Evolutionary conservation across 148 eudicot genomes (phyloP).

Genomic region (Pouteria glomerata): DNA sequence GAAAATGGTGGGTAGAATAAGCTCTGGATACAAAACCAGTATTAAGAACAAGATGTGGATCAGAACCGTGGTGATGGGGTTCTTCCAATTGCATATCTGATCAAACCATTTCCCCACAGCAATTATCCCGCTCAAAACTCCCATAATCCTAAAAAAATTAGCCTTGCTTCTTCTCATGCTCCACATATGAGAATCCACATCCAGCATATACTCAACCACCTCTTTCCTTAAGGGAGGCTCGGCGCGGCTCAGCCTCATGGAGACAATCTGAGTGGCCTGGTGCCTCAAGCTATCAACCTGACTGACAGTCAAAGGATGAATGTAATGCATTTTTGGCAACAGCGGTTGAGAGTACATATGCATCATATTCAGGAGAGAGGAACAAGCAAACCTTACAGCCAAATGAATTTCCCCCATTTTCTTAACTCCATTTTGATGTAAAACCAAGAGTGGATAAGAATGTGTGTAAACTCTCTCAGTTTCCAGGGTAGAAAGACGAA

Average conservation of each 20-base stretch:
- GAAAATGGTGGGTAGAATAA: conserved; percentile 20
- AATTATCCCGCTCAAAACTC: conserved; percentile 18
- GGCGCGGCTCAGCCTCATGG: conserved; percentile 15
- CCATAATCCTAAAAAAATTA: conserved; percentile 20
- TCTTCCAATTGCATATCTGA: conserved; percentile 24
- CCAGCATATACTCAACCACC: conserved; percentile 21
- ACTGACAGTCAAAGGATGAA: conserved; percentile 17
- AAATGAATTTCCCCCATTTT: conserved; percentile 23
- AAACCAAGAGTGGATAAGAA: conserved; percentile 21
- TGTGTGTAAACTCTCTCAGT: conserved; percentile 16
- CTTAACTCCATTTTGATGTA: conserved; percentile 18
- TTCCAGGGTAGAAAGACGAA: conserved; percentile 25
- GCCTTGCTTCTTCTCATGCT: conserved; percentile 26
- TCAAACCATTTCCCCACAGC: conserved; percentile 26
- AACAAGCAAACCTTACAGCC: conserved; percentile 23
- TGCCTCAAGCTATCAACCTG: conserved; percentile 21
- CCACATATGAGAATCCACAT: conserved; percentile 25
- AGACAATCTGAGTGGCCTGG: conserved; percentile 22
- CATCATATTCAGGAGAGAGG: conserved; percentile 21
- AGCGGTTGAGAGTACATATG: conserved; percentile 18
- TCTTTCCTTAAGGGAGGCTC: conserved; percentile 22
- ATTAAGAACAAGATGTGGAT: conserved; percentile 19
- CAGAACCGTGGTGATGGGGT: conserved; percentile 20
- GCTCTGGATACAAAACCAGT: conserved; percentile 20
- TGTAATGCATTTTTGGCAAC: conserved; percentile 20